Evolutionary conservation across 305 asterid genomes (phyloP), one percentile per base, ranked within the genome.

Genomic region (Andrographis paniculata): DNA sequence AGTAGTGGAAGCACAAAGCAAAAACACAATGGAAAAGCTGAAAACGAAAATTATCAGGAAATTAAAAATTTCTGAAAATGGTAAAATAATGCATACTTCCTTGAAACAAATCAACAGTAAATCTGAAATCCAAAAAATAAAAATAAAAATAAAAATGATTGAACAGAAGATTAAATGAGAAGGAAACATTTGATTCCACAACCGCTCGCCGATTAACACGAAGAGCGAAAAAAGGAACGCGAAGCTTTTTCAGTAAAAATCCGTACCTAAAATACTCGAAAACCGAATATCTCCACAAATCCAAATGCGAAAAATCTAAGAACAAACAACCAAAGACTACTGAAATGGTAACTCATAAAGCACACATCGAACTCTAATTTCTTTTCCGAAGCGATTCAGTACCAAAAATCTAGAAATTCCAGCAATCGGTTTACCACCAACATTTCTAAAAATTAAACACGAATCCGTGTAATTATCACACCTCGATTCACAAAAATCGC

Each of bases 41-140:
- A 62, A 58, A 43, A 53, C 17, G 20, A 54, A 40, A 53, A 58
- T 59, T 54, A 50, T 59, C 21, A 27, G 45, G 54, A 55, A 59
- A 56, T 5, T 41, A 52, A 39, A 48, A 30, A 17, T 42, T 24
- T n/a, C n/a, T n/a, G n/a, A n/a, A n/a, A n/a, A n/a, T n/a, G n/a
- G n/a, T n/a, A n/a, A n/a, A n/a, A n/a, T n/a, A n/a, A n/a, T n/a
- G n/a, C n/a, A n/a, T n/a, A n/a, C n/a, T n/a, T n/a, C n/a, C n/a
- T n/a, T n/a, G n/a, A n/a, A n/a, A n/a, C n/a, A n/a, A n/a, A n/a
- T n/a, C n/a, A n/a, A n/a, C n/a, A n/a, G n/a, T n/a, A n/a, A n/a
- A n/a, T n/a, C n/a, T n/a, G n/a, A n/a, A n/a, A n/a, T 28, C 46
- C 7, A 14, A n/a, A 21, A 23, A 15, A 19, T 7, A 45, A 45